Percentiles rank a stretch among this genome's conserved stretches.
Evolutionary conservation across 192 early-diverging fungal species (phyloP).

Genomic region (Anaeromyces robustus): DNA sequence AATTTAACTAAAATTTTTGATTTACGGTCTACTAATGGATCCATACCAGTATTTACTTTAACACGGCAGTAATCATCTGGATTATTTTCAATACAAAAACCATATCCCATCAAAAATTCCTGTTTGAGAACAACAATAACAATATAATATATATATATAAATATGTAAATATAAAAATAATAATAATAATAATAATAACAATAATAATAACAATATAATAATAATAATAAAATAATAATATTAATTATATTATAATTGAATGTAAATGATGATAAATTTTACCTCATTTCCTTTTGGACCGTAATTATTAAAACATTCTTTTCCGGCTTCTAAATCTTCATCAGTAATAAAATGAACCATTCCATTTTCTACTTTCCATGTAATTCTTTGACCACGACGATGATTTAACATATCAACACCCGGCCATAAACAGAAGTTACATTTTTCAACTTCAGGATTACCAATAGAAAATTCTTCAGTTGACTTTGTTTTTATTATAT

Average conservation of each 20-base stretch:
- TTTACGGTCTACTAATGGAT: slow-evolving; percentile 26
- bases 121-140: background rate
- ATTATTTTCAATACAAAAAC: slow-evolving; percentile 45
- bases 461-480: background rate
- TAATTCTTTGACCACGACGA: slow-evolving; percentile 26
- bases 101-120: slow-evolving; percentile 30
- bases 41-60: slow-evolving; percentile 40
- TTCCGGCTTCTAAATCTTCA: slow-evolving; percentile 11
- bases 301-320: slow-evolving; percentile 49
- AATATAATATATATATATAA: background rate
- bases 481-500: background rate
- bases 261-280: slow-evolving; percentile 14
- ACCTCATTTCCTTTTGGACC: slow-evolving; percentile 63
- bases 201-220: slow-evolving; percentile 3
- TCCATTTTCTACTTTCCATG: slow-evolving; percentile 24
- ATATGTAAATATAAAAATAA: background rate
- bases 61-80: slow-evolving; percentile 34
- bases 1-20: slow-evolving; percentile 20
- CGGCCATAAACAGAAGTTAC: background rate
- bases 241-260: background rate
- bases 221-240: background rate
- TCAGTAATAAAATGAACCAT: slow-evolving; percentile 25
- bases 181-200: slow-evolving; percentile 10
- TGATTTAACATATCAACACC: slow-evolving; percentile 48
- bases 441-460: background rate